Base-by-base conservation (phyloP, 345 rosid genomes). In the Capsella bursapastoris region DNA sequence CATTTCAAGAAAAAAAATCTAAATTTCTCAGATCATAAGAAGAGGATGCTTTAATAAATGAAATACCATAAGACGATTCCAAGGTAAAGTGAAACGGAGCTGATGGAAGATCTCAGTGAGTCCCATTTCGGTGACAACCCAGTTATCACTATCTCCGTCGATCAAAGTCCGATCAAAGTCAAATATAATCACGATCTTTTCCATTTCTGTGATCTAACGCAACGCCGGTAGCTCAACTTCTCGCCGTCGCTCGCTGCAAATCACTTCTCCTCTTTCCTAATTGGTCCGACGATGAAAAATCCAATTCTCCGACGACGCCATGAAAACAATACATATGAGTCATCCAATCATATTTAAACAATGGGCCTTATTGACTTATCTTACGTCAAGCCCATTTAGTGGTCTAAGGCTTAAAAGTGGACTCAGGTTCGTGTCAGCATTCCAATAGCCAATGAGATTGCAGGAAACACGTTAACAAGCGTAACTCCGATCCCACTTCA, bases 91-190 rank as follows among this genome's bases (percentile, higher is more conserved):
- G 74, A 83, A 73, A 59, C 84, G 84, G 57, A 90, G 92, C 73
- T 82, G 83, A 67, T 78, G 78, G 85, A 89, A 93, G 74, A 87
- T 75, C 28, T 82, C 80, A 44, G 92, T 68, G 66, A 93, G 91
- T 32, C 96, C 93, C 93, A 93, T 89, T 75, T 86, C 82, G 44
- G 86, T 83, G 31, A 90, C 91, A 51, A 89, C 90, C 98, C 95
- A 89, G 0, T 68, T 78, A 75, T 90, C 98, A 74, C 93, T 90
- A 47, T 93, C 95, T 49, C 85, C 90, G 53, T 90, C 93, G 64
- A 93, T 93, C 55, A 93, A n/a, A 35, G 98, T 93, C 78, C 93
- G 81, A 73, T 93, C 98, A 34, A 93, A 93, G 79, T 93, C 95
- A 67, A 93, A 90, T 27, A 93, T 64, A 44, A 89, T 87, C 68